Conservation (phyloP, 352 stramenopile genomes). For the Pythium plurisporium region DNA sequence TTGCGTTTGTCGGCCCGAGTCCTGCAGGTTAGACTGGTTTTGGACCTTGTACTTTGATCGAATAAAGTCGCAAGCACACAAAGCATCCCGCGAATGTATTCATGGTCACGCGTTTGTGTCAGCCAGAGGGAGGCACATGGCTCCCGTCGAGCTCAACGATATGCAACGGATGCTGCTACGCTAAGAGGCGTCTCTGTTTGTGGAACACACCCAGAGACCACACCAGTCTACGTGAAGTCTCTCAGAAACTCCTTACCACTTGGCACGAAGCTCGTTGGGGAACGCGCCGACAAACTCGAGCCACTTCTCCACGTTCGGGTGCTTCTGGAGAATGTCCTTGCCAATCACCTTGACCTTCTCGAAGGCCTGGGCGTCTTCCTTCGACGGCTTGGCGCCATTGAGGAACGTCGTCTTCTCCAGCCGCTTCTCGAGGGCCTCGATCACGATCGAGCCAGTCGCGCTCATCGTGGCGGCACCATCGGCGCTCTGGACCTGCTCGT, state of each 20-base stretch:
- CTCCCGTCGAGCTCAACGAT: too few relatives aligned
- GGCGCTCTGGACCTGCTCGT: conserved; percentile 51
- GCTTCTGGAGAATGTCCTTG: conserved; percentile 68
- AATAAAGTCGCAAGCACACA: too few relatives aligned
- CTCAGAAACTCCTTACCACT: conserved; percentile 45
- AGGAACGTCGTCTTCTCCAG: conserved; percentile 55
- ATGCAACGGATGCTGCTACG: too few relatives aligned
- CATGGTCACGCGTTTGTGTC: too few relatives aligned
- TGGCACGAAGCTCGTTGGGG: conserved; percentile 66
- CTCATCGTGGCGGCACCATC: conserved; percentile 6
- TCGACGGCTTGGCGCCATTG: conserved; percentile 63
- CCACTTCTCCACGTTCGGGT: conserved; percentile 77
- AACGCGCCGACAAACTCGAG: conserved; percentile 67
- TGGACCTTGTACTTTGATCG: too few relatives aligned
- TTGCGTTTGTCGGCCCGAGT: too few relatives aligned
- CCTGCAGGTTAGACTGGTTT: too few relatives aligned
- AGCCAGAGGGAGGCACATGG: too few relatives aligned
- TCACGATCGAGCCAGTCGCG: conserved; percentile 34
- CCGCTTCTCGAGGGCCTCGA: conserved; percentile 68
- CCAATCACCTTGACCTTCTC: conserved; percentile 76
- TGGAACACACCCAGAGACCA: too few relatives aligned
- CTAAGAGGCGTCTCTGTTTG: too few relatives aligned
- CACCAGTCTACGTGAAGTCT: too few relatives aligned
- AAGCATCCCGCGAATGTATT: too few relatives aligned
- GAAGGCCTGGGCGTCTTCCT: conserved; percentile 60